Evolutionary conservation across 495 filamentous ascomycete genomes (phyloP).

Genomic region (Neurospora discreta): DNA sequence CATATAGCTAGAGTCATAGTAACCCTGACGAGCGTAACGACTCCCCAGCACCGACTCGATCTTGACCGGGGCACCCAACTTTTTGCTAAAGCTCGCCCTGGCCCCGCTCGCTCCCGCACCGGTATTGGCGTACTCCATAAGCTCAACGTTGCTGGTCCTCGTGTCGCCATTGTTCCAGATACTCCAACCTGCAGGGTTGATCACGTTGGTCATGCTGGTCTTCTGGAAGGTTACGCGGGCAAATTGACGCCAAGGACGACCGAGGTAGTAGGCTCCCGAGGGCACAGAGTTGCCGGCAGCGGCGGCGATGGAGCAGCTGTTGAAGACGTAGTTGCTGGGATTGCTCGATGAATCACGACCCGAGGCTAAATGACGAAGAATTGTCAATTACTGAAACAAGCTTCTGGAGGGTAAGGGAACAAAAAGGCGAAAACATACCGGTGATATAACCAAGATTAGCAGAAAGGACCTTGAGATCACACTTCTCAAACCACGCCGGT

Average conservation of each 20-base stretch:
- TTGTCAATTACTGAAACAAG: background rate
- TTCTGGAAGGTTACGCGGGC: constrained; percentile 52
- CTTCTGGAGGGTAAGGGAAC: too few relatives aligned
- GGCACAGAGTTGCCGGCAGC: constrained; percentile 36
- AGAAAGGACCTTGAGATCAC: constrained; percentile 43
- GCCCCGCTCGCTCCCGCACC: constrained; percentile 47
- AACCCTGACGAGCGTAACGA: constrained; percentile 24
- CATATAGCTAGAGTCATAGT: constrained; percentile 18
- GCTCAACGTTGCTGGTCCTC: constrained; percentile 43
- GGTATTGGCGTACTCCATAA: constrained; percentile 49
- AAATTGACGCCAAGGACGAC: constrained; percentile 54
- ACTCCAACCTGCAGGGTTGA: constrained; percentile 53
- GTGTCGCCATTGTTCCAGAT: constrained; percentile 39
- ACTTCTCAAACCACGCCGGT: constrained; percentile 49
- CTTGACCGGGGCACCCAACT: constrained; percentile 31
- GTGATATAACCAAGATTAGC: constrained; percentile 42
- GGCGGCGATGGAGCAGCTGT: constrained; percentile 38
- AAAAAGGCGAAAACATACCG: constrained; percentile 16
- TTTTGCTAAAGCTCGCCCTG: constrained; percentile 44
- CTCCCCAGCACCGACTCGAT: constrained; percentile 43
- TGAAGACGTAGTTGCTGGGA: constrained; percentile 51
- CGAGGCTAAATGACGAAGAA: constrained; percentile 30
- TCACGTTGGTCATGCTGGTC: constrained; percentile 40
- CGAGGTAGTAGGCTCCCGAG: constrained; percentile 46
- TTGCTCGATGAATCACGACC: constrained; percentile 42